phyloP scores from a whole-genome alignment of 768 basidiomycete species.

The Porpolomopsis calyptriformis region DNA sequence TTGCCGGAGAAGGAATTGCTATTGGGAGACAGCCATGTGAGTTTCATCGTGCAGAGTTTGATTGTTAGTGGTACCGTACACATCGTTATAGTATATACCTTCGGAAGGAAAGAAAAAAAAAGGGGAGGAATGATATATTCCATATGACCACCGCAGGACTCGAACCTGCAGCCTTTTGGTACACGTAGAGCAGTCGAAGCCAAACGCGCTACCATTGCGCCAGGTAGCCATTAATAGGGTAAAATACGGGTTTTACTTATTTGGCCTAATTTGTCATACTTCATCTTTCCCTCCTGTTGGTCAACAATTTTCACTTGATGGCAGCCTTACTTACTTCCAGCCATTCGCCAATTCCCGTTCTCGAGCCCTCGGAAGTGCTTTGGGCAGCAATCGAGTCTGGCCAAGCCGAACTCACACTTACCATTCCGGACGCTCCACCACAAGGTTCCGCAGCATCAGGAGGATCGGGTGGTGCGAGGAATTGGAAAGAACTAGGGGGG shows the following conservation, averaged over 20 bases:
- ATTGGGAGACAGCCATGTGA: constrained; percentile 54
- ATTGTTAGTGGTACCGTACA: constrained; percentile 5
- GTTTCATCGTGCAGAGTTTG: constrained; percentile 36
- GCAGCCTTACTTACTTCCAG: constrained; percentile 46
- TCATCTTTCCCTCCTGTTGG: no score
- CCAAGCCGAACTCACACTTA: constrained; percentile 48
- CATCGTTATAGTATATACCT: background rate
- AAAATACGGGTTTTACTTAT: no score
- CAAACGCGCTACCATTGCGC: constrained; percentile 96
- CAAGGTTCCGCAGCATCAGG: constrained; percentile 32
- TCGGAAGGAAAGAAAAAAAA: no score
- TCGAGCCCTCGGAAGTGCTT: constrained; percentile 45
- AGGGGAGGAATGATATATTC: no score
- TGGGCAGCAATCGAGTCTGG: constrained; percentile 47
- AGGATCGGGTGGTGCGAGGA: constrained; percentile 45
- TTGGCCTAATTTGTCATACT: no score
- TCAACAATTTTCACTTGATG: no score
- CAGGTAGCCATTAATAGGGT: constrained; percentile 63
- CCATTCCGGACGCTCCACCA: constrained; percentile 45
- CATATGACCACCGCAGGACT: constrained; percentile 90
- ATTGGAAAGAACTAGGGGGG: constrained; percentile 47
- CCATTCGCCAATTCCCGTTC: constrained; percentile 49
- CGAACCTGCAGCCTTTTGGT: constrained; percentile 97
- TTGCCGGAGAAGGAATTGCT: constrained; percentile 43
- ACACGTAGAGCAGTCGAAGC: constrained; percentile 42